Conservation (phyloP, 1,284 basidiomycete species). For the Trichosporon asahii region DNA sequence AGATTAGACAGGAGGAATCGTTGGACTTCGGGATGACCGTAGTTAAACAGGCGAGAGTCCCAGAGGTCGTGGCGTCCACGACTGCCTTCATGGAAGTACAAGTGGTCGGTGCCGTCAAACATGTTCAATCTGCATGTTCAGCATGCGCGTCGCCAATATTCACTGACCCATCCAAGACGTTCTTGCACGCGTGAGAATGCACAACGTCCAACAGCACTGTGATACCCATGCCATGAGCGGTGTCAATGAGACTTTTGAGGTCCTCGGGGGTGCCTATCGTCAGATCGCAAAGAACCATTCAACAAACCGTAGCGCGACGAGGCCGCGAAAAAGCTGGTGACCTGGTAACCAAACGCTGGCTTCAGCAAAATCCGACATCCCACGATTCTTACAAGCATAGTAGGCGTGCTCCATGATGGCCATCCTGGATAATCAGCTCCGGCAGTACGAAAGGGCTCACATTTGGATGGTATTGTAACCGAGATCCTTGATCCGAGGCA, state of each 20-base stretch:
- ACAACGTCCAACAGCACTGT: slow-evolving; percentile 94
- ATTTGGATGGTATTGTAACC: slow-evolving; percentile 97
- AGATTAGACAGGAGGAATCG: slow-evolving; percentile 93
- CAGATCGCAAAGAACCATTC: neutral
- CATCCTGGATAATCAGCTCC: slow-evolving; percentile 60
- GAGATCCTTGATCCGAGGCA: slow-evolving; percentile 82
- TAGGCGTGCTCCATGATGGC: slow-evolving; percentile 98
- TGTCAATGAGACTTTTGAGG: slow-evolving; percentile 90
- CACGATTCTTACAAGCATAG: slow-evolving; percentile 83
- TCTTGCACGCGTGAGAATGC: slow-evolving; percentile 97
- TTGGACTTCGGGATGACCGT: slow-evolving; percentile 87
- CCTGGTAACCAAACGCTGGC: slow-evolving; percentile 92
- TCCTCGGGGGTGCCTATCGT: slow-evolving; percentile 76
- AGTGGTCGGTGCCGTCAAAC: slow-evolving; percentile 94
- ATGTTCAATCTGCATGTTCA: slow-evolving; percentile 66
- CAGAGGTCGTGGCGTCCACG: slow-evolving; percentile 92
- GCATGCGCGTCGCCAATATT: neutral
- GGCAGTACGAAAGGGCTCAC: slow-evolving; percentile 22
- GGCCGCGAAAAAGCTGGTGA: slow-evolving; percentile 96
- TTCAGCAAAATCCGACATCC: slow-evolving; percentile 17
- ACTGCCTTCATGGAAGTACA: slow-evolving; percentile 90
- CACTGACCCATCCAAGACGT: slow-evolving; percentile 73
- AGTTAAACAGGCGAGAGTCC: slow-evolving; percentile 95
- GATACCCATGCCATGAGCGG: slow-evolving; percentile 87
- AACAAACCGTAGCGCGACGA: slow-evolving; percentile 75